Evolutionary conservation across 371 early-diverging fungal species (phyloP).

Genomic region (Lichtheimia corymbifera): DNA sequence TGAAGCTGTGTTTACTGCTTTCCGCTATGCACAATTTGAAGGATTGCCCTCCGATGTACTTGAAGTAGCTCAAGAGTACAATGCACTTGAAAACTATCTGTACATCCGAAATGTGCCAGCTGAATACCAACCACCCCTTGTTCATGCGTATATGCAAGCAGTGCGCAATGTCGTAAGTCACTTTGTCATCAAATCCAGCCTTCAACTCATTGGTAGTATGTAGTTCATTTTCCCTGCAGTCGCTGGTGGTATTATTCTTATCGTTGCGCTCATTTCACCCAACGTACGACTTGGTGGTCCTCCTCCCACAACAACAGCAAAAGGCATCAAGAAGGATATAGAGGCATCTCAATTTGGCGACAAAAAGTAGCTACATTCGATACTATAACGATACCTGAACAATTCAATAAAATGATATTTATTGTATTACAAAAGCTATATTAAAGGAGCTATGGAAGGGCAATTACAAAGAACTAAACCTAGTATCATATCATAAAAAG

Average conservation of each 20-base stretch:
- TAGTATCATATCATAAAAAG: too few relatives aligned
- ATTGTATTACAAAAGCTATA: too few relatives aligned
- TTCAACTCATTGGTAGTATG: too few relatives aligned
- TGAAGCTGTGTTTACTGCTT: conserved; percentile 22
- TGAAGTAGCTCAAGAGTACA: conserved; percentile 19
- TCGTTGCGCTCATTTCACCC: background rate
- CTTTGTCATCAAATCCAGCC: too few relatives aligned
- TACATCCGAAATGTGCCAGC: conserved; percentile 28
- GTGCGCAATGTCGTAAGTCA: conserved; percentile 34
- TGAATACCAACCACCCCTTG: conserved; percentile 34
- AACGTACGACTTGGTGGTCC: background rate
- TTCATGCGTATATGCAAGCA: conserved; percentile 57
- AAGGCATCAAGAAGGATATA: background rate
- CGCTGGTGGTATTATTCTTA: background rate
- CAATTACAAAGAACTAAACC: too few relatives aligned
- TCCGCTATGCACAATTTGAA: conserved; percentile 20
- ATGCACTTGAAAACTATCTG: conserved; percentile 30
- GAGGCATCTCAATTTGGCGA: background rate
- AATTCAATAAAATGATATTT: too few relatives aligned
- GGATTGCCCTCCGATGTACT: conserved; percentile 17
- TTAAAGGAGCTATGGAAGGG: too few relatives aligned
- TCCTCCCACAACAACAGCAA: background rate
- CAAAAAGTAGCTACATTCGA: background rate
- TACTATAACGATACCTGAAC: too few relatives aligned
- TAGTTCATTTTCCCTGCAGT: background rate